Evolutionary conservation across 371 early-diverging fungal genomes (phyloP).

Genomic region (Fennellomyces sp.): DNA sequence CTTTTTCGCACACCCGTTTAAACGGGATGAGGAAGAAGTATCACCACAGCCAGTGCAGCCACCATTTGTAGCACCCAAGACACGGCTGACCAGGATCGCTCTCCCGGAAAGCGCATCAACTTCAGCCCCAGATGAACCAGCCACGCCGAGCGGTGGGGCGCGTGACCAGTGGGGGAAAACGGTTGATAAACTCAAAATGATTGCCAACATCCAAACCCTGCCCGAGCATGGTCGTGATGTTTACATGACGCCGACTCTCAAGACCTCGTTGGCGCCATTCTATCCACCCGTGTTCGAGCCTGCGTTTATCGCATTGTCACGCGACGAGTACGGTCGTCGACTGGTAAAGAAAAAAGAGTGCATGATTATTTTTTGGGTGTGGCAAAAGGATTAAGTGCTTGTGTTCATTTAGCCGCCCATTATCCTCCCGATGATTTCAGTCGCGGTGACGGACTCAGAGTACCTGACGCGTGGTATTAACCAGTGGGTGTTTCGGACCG

Average conservation of each 20-base stretch:
- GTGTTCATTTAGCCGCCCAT: constrained; percentile 42
- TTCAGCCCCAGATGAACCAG: constrained; percentile 1
- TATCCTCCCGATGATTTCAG: constrained; percentile 18
- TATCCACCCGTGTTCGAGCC: constrained; percentile 51
- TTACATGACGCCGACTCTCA: not conserved
- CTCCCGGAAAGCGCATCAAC: not conserved
- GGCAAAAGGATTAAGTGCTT: too few relatives aligned
- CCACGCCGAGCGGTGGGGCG: not conserved
- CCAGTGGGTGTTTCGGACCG: constrained; percentile 68
- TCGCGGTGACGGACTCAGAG: constrained; percentile 63
- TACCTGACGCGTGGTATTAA: constrained; percentile 30
- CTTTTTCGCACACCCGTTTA: constrained; percentile 40
- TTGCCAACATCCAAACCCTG: constrained; percentile 24
- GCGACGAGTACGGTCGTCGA: constrained; percentile 45
- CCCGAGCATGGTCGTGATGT: constrained; percentile 3
- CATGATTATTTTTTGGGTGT: too few relatives aligned
- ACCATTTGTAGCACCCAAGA: constrained; percentile 2
- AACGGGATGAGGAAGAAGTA: not conserved
- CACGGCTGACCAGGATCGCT: constrained; percentile 5
- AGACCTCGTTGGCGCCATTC: constrained; percentile 36
- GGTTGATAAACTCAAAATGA: constrained; percentile 36
- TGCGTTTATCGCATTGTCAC: constrained; percentile 38
- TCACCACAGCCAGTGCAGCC: not conserved
- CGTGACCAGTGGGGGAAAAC: constrained; percentile 45
- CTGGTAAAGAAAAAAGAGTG: constrained; percentile 18